Percentiles rank a stretch among this genome's conserved stretches.
These are phyloP conservation scores for Agaricus sinodeliciosus DNA, from an alignment of 768 basidiomycete species.

Conservation along the genomic window DNA sequence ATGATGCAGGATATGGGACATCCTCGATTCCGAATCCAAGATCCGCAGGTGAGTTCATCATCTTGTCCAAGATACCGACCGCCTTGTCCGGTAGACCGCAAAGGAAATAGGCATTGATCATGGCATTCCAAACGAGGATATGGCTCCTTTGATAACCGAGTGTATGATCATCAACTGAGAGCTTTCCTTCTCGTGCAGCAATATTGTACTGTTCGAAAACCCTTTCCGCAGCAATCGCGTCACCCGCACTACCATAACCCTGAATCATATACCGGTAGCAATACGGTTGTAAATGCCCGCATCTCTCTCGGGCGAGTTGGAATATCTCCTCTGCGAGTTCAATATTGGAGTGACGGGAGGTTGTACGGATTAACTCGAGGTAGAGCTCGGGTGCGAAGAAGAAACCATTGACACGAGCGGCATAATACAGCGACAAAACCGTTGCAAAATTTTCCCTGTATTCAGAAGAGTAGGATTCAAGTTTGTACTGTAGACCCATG, in stretches of 20 bases:
- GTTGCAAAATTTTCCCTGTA: conserved; percentile 51
- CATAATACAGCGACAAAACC: conserved; percentile 69
- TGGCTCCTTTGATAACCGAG: conserved; percentile 15
- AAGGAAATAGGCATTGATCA: conserved; percentile 71
- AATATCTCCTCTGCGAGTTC: conserved; percentile 61
- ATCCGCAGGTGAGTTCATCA: conserved; percentile 48
- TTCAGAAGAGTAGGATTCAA: not conserved
- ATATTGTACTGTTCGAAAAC: conserved; percentile 56
- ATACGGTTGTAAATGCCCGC: conserved; percentile 11
- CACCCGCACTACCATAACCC: conserved; percentile 46
- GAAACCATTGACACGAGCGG: conserved; percentile 23
- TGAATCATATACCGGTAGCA: conserved; percentile 52
- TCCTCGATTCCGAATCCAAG: conserved; percentile 29
- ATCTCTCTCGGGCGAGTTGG: conserved; percentile 47
- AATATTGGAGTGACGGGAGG: conserved; percentile 49
- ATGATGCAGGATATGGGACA: conserved; percentile 49
- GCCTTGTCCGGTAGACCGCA: conserved; percentile 57
- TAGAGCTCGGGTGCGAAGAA: conserved; percentile 27
- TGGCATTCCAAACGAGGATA: conserved; percentile 61
- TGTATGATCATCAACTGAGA: conserved; percentile 16
- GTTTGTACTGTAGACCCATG: not conserved
- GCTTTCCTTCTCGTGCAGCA: conserved; percentile 30
- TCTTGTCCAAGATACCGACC: conserved; percentile 58
- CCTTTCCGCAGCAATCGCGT: conserved; percentile 42
- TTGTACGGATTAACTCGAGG: conserved; percentile 51